Evolutionary conservation across 352 stramenopile species (phyloP).

Genomic region (Phytophthora sojae): DNA sequence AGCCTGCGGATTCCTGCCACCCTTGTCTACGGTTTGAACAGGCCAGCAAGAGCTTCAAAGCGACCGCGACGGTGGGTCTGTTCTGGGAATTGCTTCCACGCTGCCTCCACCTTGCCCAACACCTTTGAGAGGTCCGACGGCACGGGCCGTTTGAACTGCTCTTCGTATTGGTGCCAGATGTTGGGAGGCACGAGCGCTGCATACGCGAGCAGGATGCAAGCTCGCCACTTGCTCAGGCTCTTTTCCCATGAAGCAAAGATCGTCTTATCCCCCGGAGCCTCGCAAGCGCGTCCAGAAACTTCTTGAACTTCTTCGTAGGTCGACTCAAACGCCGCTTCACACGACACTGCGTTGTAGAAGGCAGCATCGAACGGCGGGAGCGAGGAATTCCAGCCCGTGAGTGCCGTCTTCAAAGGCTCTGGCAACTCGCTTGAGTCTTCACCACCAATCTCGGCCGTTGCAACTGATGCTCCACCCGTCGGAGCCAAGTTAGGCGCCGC

Average conservation of each 20-base stretch:
- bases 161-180: slow-evolving; percentile 72
- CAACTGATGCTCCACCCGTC: slow-evolving; percentile 14
- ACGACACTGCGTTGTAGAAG: slow-evolving; percentile 84
- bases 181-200: slow-evolving; percentile 68
- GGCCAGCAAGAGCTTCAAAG: slow-evolving; percentile 53
- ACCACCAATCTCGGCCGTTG: slow-evolving; percentile 51
- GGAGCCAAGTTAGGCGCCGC: slow-evolving; percentile 51
- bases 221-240: slow-evolving; percentile 64
- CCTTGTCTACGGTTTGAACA: slow-evolving; percentile 34
- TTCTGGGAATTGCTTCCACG: slow-evolving; percentile 63
- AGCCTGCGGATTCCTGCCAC: neutral
- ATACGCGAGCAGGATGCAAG: slow-evolving; percentile 74
- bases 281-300: slow-evolving; percentile 52
- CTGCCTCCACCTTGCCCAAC: slow-evolving; percentile 38
- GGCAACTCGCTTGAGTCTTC: slow-evolving; percentile 73
- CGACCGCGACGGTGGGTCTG: slow-evolving; percentile 62
- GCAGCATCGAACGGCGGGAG: slow-evolving; percentile 77
- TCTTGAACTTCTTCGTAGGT: slow-evolving; percentile 75
- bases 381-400: slow-evolving; percentile 73
- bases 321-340: slow-evolving; percentile 68
- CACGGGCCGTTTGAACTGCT: slow-evolving; percentile 59
- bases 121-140: slow-evolving; percentile 55
- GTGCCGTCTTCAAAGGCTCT: slow-evolving; percentile 44
- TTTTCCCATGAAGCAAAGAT: slow-evolving; percentile 61
- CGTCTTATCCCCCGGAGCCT: slow-evolving; percentile 39